Evolutionary conservation across 2,329 filamentous ascomycete genomes (phyloP).

Genomic region (Ophiostoma montium): DNA sequence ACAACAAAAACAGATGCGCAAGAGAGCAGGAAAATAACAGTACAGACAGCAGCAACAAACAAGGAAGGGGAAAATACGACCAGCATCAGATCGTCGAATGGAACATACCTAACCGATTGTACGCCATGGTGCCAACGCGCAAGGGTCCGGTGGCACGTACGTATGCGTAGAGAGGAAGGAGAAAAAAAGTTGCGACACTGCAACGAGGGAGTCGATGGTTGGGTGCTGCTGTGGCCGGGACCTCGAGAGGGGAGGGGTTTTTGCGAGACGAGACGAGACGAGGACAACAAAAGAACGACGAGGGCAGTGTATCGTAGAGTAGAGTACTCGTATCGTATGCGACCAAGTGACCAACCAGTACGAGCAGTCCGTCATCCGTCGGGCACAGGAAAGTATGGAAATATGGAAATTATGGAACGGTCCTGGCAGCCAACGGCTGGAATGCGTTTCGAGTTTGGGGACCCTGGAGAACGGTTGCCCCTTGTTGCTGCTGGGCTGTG

Average conservation of each 20-base stretch:
- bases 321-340: background rate
- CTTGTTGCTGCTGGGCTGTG: constrained; percentile 5
- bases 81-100: background rate
- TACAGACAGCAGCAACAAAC: background rate
- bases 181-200: background rate
- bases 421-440: constrained; percentile 8
- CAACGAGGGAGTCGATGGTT: background rate
- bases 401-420: background rate
- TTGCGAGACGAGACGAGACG: background rate
- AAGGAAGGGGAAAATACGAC: constrained; percentile 1
- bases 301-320: no score
- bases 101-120: constrained; percentile 58
- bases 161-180: background rate
- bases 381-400: constrained; percentile 3
- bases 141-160: constrained; percentile 1
- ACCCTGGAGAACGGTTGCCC: background rate
- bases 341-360: background rate
- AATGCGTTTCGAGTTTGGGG: constrained; percentile 12
- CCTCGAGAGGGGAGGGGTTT: background rate
- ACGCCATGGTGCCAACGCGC: constrained; percentile 40
- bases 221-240: background rate
- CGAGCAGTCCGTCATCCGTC: no score
- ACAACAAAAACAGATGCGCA: no score
- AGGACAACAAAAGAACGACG: no score
- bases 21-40: background rate